Base-by-base conservation (phyloP, 306 rosid species). In the Acacia acuminata region DNA sequence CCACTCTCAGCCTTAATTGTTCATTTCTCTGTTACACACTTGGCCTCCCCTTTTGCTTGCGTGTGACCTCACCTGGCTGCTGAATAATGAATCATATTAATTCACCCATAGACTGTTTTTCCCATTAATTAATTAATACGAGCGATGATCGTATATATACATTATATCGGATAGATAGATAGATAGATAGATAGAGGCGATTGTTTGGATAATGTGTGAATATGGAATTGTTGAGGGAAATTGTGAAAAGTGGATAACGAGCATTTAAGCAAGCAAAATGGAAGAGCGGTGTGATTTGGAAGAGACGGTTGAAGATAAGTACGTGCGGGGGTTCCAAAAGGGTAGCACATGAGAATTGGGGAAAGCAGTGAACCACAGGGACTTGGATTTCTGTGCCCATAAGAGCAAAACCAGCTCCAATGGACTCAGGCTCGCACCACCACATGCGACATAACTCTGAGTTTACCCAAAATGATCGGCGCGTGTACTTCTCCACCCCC, bases 251-350 rank as follows among this genome's bases (percentile, higher is more conserved):
- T 11, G 70, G 70, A 64, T 64, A 64, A 64, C 15, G 70, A 64
- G 70, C 70, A 64, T 64, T 64, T 27, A 64, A 64, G 70, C 19
- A 64, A 64, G 70, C 19, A 20, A 17, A 8, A 53, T 60, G 44
- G 79, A 80, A 69, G 47, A 82, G 79, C 86, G 87, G 90, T 81
- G 90, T 81, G 27, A 53, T 84, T 77, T 84, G 83, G 81, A 77
- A 11, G 69, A 78, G 83, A 84, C 76, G 81, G 90, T 83, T 86
- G 86, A 71, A 73, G 93, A 91, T 89, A 89, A 93, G 88, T 76
- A 81, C 80, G 75, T 16, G 82, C 73, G 69, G 56, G 88, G 84
- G 75, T 81, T 87, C 53, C 89, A 70, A 79, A 85, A 88, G 16
- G 32, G 20, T 13, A 32, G 38, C 67, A 68, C 84, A 45, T 83